These are phyloP conservation scores for thale cress (Arabidopsis thaliana) DNA, from an alignment of 345 rosid species.

Conservation along the genomic window TAIR10.1 NC_003076.8:5535001-5535500, in stretches of 20 bases:
- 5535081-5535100: conserved; percentile 39
- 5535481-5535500: background rate
- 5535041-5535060: conserved; percentile 69
- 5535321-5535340: conserved; percentile 14
- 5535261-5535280: background rate
- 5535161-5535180: conserved; percentile 22
- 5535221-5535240: conserved; percentile 40
- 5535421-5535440: background rate
- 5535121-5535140: conserved; percentile 59
- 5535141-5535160: conserved; percentile 62
- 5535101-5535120: conserved; percentile 32
- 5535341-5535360: background rate
- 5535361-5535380: conserved; percentile 39
- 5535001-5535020: conserved; percentile 68
- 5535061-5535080: conserved; percentile 43
- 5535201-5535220: conserved; percentile 25
- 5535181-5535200: background rate
- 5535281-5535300: background rate
- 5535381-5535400: conserved; percentile 18
- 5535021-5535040: conserved; percentile 73
- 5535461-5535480: background rate
- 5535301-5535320: conserved; percentile 40
- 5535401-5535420: conserved; percentile 36
- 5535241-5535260: conserved; percentile 12
- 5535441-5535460: conserved; percentile 10